A percentile compares a stretch with the other conserved stretches of the same genome.
These are phyloP conservation scores for Ephemerocybe angulata DNA, from an alignment of 768 basidiomycete genomes.

Conservation along the genomic window DNA sequence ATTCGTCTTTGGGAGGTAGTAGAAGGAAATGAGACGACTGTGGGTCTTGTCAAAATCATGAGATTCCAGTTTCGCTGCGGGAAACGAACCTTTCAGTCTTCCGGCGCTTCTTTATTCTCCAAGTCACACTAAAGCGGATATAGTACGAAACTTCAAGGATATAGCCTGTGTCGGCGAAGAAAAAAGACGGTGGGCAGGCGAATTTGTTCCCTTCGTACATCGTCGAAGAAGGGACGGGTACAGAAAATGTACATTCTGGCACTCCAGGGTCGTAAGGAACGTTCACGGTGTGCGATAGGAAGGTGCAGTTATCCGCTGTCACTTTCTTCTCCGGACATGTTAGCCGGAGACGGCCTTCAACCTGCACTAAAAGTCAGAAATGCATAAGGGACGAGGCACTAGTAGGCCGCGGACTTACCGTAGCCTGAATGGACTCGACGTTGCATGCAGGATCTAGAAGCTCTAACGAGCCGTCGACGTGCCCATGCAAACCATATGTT, in stretches of 20 bases:
- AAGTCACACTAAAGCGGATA: slow-evolving; percentile 1
- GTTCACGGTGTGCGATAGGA: slow-evolving; percentile 25
- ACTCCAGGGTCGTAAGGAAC: slow-evolving; percentile 23
- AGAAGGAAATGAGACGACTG: slow-evolving; percentile 32
- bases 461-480: slow-evolving; percentile 36
- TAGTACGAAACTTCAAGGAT: slow-evolving; percentile 8
- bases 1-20: slow-evolving; percentile 42
- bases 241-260: slow-evolving; percentile 28
- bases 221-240: slow-evolving; percentile 14
- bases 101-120: background rate
- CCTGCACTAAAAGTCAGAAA: slow-evolving; percentile 21
- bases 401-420: slow-evolving; percentile 29
- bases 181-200: slow-evolving; percentile 8
- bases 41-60: too few relatives aligned
- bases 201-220: background rate
- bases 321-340: slow-evolving; percentile 28
- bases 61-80: too few relatives aligned
- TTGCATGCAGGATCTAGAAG: slow-evolving; percentile 33
- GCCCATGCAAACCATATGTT: slow-evolving; percentile 39
- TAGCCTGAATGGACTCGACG: slow-evolving; percentile 34
- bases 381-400: background rate
- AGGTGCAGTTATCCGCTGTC: slow-evolving; percentile 21
- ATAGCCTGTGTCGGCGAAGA: slow-evolving; percentile 1
- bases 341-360: slow-evolving; percentile 34
- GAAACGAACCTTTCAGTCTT: slow-evolving; percentile 5